These are phyloP conservation scores for Zea luxurians DNA, from an alignment of 176 grass and related monocot genomes.

Conservation along the genomic window DNA sequence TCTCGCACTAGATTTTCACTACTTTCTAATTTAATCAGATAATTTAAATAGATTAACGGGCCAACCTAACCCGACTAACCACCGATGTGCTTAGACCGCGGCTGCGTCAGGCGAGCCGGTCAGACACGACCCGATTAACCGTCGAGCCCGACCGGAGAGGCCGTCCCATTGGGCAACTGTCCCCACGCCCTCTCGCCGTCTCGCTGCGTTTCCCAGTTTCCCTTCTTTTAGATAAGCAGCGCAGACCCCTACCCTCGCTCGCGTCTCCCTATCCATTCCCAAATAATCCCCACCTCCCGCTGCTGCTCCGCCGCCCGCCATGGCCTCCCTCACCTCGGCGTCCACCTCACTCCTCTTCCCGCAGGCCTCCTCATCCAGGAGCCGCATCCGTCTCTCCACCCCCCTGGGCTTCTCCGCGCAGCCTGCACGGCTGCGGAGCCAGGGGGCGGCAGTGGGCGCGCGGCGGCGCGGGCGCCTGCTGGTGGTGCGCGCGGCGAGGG, in stretches of 20 bases:
- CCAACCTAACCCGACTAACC: too few species aligned
- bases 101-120: too few species aligned
- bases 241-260: constrained; percentile 13
- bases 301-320: constrained; percentile 15
- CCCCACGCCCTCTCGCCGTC: constrained; percentile 24
- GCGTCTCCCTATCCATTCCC: constrained; percentile 34
- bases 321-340: constrained; percentile 45
- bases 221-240: constrained; percentile 53
- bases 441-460: background rate
- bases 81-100: too few species aligned
- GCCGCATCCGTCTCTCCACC: constrained; percentile 48
- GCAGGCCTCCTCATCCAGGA: constrained; percentile 49
- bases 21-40: too few species aligned
- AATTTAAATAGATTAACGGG: too few species aligned
- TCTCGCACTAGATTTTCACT: too few species aligned
- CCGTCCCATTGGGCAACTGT: background rate
- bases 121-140: too few species aligned
- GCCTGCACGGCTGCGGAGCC: constrained; percentile 34
- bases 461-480: constrained; percentile 50
- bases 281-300: constrained; percentile 22
- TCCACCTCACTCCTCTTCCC: constrained; percentile 40
- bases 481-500: constrained; percentile 81
- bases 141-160: too few species aligned
- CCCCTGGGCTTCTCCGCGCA: constrained; percentile 40
- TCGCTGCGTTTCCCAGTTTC: constrained; percentile 8